Evolutionary conservation across 2,329 filamentous ascomycete genomes (phyloP), one percentile per base, ranked within the genome.

Genomic region (Fusarium pilosicola): DNA sequence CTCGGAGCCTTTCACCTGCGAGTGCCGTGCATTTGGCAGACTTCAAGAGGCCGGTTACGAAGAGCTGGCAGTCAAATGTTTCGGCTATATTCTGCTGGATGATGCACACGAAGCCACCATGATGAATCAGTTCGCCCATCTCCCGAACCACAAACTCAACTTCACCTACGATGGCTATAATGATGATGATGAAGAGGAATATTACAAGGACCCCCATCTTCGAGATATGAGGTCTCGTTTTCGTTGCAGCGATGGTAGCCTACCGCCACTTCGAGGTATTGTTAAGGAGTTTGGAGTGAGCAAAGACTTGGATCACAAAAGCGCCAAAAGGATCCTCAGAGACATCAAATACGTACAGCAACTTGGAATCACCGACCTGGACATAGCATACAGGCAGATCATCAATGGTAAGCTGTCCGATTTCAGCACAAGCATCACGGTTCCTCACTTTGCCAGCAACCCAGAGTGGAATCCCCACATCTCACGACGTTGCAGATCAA

Each of bases 371-470:
- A 48, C 48, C 7, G 11, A 41, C 13, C 36, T 64, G 11, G 62
- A 64, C 7, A 5, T 64, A 20, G 20, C 42, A 20, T 12, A 51
- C 38, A 20, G 66, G 20, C 76, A 80, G 46, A 11, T 77, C 17
- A 64, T 78, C 59, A 61, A 54, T 61, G 65, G 71, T 55, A 79
- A 78, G 48, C 5, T 77, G 6, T 34, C 58, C 56, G 75, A 80
- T 62, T 77, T 80, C 48, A 79, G 77, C 67, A 72, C 39, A 10
- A 60, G 76, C 52, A 54, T 78, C 26, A 80, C 78, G 11, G 22
- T 66, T 13, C 78, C 78, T 18, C 78, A 80, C 58, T 74, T 66
- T 34, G 14, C 71, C 14, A 76, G 45, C 12, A 67, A 30, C 17
- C 62, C 54, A 6, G 67, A 71, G 52, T 36, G 62, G 41, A 67